A percentile compares a stretch with the other conserved stretches of the same genome.
Conservation (phyloP, 1,139 yeast species). For the Zygosaccharomyces sapae region DNA sequence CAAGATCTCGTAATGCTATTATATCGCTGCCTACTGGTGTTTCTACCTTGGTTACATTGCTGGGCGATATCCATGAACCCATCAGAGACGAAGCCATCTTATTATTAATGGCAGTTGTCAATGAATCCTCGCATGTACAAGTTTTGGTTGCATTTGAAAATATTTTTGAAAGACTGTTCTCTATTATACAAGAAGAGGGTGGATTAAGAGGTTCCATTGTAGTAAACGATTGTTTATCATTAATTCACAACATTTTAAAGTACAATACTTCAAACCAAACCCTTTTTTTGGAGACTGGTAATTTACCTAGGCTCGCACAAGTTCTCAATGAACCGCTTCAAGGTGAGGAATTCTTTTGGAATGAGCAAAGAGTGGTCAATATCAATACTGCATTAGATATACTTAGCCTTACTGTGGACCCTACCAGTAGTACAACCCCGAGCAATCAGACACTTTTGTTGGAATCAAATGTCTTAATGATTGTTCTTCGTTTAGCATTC, state of each 20-base stretch:
- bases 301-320: constrained; percentile 59
- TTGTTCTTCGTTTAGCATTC: constrained; percentile 66
- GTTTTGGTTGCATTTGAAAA: constrained; percentile 93
- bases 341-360: constrained; percentile 56
- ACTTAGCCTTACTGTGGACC: constrained; percentile 66
- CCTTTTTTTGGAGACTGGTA: constrained; percentile 78
- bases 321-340: constrained; percentile 59
- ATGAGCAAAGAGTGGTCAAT: constrained; percentile 66
- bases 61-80: constrained; percentile 77
- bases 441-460: constrained; percentile 62
- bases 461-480: constrained; percentile 58
- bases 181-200: constrained; percentile 79
- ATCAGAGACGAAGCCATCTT: constrained; percentile 86
- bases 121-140: constrained; percentile 81
- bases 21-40: constrained; percentile 74
- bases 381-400: constrained; percentile 66
- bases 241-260: constrained; percentile 66
- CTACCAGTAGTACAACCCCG: constrained; percentile 63
- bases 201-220: constrained; percentile 87
- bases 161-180: constrained; percentile 76
- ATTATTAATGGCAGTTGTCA: constrained; percentile 75
- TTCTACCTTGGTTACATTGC: constrained; percentile 63
- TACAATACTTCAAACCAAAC: constrained; percentile 91
- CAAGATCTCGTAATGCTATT: constrained; percentile 68
- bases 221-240: constrained; percentile 81